Evolutionary conservation across 2,329 filamentous ascomycete species (phyloP).

Genomic region (Tolypocladium tropicale): DNA sequence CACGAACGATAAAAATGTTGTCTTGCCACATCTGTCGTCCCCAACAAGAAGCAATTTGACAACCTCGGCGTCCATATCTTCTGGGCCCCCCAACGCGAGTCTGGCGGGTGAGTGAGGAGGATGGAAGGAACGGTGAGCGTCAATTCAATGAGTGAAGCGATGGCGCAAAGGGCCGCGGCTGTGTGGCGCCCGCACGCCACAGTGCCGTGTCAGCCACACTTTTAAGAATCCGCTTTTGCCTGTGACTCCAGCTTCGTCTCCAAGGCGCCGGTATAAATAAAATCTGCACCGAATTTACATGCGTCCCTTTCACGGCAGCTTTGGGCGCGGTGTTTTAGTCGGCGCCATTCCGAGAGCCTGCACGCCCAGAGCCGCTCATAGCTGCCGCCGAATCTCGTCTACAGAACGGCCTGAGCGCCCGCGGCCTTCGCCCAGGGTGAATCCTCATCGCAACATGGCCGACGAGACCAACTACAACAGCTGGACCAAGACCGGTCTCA

Average conservation of each 20-base stretch:
- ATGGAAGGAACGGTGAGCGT: neutral
- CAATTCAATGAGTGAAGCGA: neutral
- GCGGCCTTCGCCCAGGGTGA: neutral
- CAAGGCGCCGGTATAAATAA: neutral
- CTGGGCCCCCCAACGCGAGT: neutral
- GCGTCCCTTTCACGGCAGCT: slow-evolving; percentile 12
- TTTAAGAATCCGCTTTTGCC: neutral
- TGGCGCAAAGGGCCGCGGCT: neutral
- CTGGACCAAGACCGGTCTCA: slow-evolving; percentile 60
- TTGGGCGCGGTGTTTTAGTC: slow-evolving; percentile 16
- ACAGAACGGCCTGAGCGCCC: neutral
- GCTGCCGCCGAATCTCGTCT: slow-evolving; percentile 5
- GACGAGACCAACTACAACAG: slow-evolving; percentile 41
- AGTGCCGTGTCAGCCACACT: neutral
- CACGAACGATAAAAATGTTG: slow-evolving; percentile 50
- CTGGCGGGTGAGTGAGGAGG: neutral
- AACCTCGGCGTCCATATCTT: slow-evolving; percentile 33
- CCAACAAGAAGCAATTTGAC: slow-evolving; percentile 49
- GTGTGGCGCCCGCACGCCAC: neutral
- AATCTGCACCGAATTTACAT: slow-evolving; percentile 11
- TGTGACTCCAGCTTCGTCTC: neutral
- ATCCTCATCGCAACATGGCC: slow-evolving; percentile 15
- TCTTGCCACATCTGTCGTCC: slow-evolving; percentile 49
- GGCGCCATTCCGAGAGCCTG: slow-evolving; percentile 8
- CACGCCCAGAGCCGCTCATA: neutral